Base-by-base conservation (phyloP, 768 basidiomycete species). In the Boletus sp. region DNA sequence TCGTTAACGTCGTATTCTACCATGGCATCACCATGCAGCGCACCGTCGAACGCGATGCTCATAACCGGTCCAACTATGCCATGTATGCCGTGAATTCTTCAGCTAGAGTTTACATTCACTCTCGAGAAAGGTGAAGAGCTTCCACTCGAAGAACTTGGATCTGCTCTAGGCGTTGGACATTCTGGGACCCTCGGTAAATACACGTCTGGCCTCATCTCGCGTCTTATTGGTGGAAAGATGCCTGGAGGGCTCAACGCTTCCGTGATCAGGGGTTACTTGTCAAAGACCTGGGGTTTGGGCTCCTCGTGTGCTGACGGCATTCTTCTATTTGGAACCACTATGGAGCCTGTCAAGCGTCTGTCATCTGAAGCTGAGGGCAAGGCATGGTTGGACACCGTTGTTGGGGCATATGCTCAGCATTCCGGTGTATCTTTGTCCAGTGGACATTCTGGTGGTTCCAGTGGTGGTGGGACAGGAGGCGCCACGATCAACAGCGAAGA, bases 11-110 rank as follows among this genome's bases (percentile, higher is more conserved):
- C 67, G 96, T 99, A 28, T 99, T 99, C 82, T 99, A 98, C 75
- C 93, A 97, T 71, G 97, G 97, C 65, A 95, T 99, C 69, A 99
- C 97, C 36, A 99, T 98, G 97, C 97, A 98, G 69, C 92, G 97
- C 24, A 96, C 97, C 29, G 97, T 99, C 56, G 94, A 97, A 74
- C 92, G 97, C 33, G 97, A 99, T 69, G 79, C 88, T 2, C 79
- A 90, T 55, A 95, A 95, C 67, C 85, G 97, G 39, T 96, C 93
- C 28, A 94, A 95, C 71, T 99, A 98, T 65, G 95, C 94, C 9
- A 98, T 99, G 97, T 95, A 94, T 73, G 96, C 97, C n/a, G 91
- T 97, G 64, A 98, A 99, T 73, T 99, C 81, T 99, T 37, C 94
- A 97, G 69, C 84, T 92, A 65, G 97, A 99, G 71, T 99, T 99